Evolutionary conservation across 2,329 filamentous ascomycete genomes (phyloP).

Genomic region (Tolypocladium tundrense): DNA sequence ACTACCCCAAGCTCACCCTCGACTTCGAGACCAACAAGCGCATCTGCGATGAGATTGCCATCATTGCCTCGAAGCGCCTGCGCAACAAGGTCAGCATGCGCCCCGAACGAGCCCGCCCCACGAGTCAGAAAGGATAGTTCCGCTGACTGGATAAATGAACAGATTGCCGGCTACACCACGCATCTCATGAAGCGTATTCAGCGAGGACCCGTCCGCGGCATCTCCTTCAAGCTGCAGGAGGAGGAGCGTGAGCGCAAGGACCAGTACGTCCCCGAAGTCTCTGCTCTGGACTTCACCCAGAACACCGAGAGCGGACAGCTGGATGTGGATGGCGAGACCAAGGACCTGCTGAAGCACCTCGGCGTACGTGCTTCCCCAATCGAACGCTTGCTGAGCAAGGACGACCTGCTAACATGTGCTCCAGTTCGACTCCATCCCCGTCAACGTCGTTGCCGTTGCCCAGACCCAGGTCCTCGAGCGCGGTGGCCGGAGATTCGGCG

Average conservation of each 20-base stretch:
- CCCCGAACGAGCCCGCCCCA: not conserved
- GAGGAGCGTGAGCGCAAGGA: constrained; percentile 99
- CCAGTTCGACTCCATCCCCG: constrained; percentile 93
- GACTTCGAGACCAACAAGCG: constrained; percentile 99
- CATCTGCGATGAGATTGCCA: constrained; percentile 99
- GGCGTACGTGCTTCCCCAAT: constrained; percentile 60
- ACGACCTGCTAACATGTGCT: constrained; percentile 15
- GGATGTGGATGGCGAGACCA: constrained; percentile 94
- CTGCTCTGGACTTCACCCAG: constrained; percentile 95
- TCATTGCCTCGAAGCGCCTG: constrained; percentile 97
- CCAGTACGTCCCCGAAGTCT: constrained; percentile 99
- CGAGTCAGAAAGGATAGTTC: not conserved
- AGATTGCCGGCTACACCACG: constrained; percentile 98
- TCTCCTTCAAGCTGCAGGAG: constrained; percentile 99
- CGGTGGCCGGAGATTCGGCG: constrained; percentile 62
- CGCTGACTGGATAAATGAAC: constrained; percentile 7
- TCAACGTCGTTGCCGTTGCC: constrained; percentile 86
- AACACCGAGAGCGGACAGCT: constrained; percentile 78
- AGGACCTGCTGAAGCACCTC: constrained; percentile 97
- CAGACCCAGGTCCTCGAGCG: constrained; percentile 84
- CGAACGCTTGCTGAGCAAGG: not conserved
- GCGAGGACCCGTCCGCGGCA: constrained; percentile 96
- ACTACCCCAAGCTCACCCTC: constrained; percentile 95
- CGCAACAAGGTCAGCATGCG: constrained; percentile 78
- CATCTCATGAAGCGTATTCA: constrained; percentile 99